Percentiles rank a stretch among this genome's conserved stretches.
Evolutionary conservation across 2,329 filamentous ascomycete species (phyloP).

Genomic region (Ophiocordyceps sinensis): DNA sequence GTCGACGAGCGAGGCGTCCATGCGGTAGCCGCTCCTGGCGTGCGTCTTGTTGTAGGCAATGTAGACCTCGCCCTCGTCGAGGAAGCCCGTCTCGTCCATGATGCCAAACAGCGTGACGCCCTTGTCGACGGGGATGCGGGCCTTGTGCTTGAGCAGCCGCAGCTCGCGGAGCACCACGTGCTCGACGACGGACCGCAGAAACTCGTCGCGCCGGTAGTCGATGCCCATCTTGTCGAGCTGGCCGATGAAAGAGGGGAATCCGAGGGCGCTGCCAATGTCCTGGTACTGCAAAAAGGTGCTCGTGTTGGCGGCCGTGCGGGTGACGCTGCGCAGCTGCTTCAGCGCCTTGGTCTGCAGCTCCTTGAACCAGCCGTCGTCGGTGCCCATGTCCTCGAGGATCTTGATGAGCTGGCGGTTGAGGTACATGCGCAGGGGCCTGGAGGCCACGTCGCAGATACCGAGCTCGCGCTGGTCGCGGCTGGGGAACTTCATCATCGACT

Average conservation of each 20-base stretch:
- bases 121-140: slow-evolving; percentile 54
- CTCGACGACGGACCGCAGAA: slow-evolving; percentile 58
- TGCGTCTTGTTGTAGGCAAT: slow-evolving; percentile 36
- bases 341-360: slow-evolving; percentile 50
- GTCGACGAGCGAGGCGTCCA: slow-evolving; percentile 15
- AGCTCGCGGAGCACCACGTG: slow-evolving; percentile 56
- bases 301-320: slow-evolving; percentile 43
- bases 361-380: slow-evolving; percentile 44
- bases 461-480: slow-evolving; percentile 39
- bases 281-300: slow-evolving; percentile 50
- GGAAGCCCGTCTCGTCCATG: slow-evolving; percentile 63
- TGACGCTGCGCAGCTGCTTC: slow-evolving; percentile 41
- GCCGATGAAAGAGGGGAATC: slow-evolving; percentile 47
- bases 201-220: slow-evolving; percentile 52
- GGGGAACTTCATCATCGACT: slow-evolving; percentile 69
- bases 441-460: slow-evolving; percentile 58
- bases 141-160: slow-evolving; percentile 62
- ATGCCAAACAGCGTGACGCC: slow-evolving; percentile 71
- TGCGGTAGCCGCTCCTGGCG: slow-evolving; percentile 8
- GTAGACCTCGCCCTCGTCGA: slow-evolving; percentile 55
- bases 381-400: slow-evolving; percentile 66
- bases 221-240: slow-evolving; percentile 42
- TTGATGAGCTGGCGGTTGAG: slow-evolving; percentile 76
- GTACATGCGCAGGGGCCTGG: slow-evolving; percentile 51
- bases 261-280: slow-evolving; percentile 43